These are phyloP conservation scores for Hirsutella minnesotensis DNA, from an alignment of 2,329 filamentous ascomycete genomes.

Conservation along the genomic window DNA sequence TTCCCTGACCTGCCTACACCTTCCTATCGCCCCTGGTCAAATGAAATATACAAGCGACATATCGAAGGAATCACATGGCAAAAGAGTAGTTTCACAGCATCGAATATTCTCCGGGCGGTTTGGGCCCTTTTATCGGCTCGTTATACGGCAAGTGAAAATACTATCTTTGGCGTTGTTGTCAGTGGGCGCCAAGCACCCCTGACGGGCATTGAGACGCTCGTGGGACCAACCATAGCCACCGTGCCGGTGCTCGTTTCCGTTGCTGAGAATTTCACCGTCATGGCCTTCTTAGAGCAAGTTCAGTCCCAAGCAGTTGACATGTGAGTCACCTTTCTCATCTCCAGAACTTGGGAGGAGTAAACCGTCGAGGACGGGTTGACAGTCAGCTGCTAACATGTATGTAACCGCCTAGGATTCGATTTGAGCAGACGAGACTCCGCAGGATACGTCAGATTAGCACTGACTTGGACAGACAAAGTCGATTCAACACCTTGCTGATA, in stretches of 20 bases:
- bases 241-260: neutral
- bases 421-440: neutral
- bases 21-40: neutral
- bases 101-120: neutral
- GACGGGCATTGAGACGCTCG: neutral
- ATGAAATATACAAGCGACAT: neutral
- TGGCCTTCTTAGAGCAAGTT: neutral
- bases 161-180: neutral
- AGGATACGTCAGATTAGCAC: neutral
- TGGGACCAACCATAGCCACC: neutral
- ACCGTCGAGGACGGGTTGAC: too few relatives aligned
- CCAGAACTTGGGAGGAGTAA: too few relatives aligned
- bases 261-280: neutral
- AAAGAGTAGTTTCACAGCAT: neutral
- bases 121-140: neutral
- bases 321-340: too few relatives aligned
- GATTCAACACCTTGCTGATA: neutral
- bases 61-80: neutral
- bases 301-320: neutral
- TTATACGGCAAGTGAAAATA: neutral
- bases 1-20: neutral
- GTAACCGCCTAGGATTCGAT: too few relatives aligned
- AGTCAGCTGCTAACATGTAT: too few relatives aligned
- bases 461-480: neutral
- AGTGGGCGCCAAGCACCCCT: neutral